Conservation (phyloP, 495 filamentous ascomycete genomes). For the Penicillium waksmanii region DNA sequence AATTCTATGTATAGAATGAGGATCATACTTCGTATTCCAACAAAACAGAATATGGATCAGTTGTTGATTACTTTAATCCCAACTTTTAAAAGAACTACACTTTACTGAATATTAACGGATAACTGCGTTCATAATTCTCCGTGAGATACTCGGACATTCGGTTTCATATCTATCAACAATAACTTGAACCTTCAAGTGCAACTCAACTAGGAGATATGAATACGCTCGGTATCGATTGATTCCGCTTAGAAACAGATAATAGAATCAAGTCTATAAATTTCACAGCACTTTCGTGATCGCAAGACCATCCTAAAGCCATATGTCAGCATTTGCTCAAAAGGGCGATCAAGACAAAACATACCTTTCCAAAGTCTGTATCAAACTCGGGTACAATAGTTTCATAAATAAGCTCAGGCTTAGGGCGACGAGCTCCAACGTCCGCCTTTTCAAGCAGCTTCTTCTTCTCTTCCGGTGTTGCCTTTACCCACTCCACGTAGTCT, state of each 20-base stretch:
- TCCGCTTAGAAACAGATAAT: too few relatives aligned
- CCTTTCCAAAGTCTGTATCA: constrained; percentile 22
- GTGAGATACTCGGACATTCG: neutral
- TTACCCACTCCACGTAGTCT: constrained; percentile 49
- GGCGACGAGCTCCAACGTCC: constrained; percentile 6
- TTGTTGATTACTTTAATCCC: too few relatives aligned
- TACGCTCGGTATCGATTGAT: too few relatives aligned
- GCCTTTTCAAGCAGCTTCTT: constrained; percentile 7
- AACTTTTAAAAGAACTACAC: too few relatives aligned
- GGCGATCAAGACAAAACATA: constrained; percentile 12
- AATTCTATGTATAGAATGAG: too few relatives aligned
- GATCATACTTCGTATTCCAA: too few relatives aligned
- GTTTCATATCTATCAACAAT: neutral
- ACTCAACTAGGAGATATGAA: too few relatives aligned
- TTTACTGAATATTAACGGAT: too few relatives aligned
- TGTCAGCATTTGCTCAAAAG: constrained; percentile 6
- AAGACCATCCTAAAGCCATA: constrained; percentile 19
- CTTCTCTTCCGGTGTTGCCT: constrained; percentile 12
- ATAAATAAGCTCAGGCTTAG: constrained; percentile 26
- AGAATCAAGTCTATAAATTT: neutral
- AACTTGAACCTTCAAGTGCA: too few relatives aligned
- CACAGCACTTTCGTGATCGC: constrained; percentile 23
- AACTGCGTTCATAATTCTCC: too few relatives aligned
- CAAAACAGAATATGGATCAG: too few relatives aligned
- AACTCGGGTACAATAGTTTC: constrained; percentile 25